Evolutionary conservation across 1,284 basidiomycete species (phyloP).

Genomic region (Sporisorium scitamineum): DNA sequence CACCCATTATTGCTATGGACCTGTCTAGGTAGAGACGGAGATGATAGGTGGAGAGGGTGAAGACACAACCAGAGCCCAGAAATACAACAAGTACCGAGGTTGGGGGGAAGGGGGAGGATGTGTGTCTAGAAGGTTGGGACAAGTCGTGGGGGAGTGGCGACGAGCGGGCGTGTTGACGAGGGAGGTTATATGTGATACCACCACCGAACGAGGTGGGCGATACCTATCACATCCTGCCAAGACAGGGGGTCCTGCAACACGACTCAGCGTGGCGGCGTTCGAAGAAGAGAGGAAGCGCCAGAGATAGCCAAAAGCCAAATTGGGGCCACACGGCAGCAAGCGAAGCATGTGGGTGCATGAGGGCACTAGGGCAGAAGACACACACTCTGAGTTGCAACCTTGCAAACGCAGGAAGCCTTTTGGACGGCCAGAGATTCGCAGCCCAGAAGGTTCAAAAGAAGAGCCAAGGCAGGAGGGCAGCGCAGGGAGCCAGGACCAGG

Average conservation of each 20-base stretch:
- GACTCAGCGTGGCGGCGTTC: conserved; percentile 1
- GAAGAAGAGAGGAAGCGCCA: neutral
- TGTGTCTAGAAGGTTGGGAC: neutral
- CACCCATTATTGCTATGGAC: conserved; percentile 39
- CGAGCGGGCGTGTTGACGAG: neutral
- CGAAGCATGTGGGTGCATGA: conserved; percentile 1
- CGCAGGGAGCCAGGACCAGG: neutral
- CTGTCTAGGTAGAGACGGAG: neutral
- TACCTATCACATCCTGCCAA: neutral
- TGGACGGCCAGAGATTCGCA: neutral
- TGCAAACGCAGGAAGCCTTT: conserved; percentile 1
- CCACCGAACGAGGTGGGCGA: neutral
- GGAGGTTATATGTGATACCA: neutral
- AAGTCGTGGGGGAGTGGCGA: neutral
- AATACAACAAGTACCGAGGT: neutral
- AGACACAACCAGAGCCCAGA: neutral
- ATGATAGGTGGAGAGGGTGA: neutral
- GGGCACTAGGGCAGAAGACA: conserved; percentile 1
- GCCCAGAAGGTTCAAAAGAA: neutral
- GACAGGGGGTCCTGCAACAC: neutral
- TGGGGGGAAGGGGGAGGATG: neutral
- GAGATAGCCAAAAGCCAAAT: conserved; percentile 3
- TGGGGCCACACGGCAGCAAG: conserved; percentile 4
- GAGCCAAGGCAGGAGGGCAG: neutral
- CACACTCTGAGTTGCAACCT: neutral